Conservation (phyloP, 2,329 filamentous ascomycete species). For the Cordyceps javanica region DNA sequence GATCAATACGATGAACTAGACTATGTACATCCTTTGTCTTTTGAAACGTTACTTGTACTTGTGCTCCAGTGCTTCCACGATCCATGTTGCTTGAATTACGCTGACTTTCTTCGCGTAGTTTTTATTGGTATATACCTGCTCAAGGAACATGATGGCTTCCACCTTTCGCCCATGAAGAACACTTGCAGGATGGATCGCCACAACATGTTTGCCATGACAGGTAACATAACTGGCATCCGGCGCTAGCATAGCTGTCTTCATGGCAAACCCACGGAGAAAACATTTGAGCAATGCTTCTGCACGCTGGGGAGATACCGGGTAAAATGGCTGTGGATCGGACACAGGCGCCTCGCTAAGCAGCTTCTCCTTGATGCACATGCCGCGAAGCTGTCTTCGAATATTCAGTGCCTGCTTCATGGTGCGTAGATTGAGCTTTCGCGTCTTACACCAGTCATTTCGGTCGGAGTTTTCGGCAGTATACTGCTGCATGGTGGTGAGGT, state of each 20-base stretch:
- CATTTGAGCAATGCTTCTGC: constrained; percentile 52
- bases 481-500: constrained; percentile 56
- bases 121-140: constrained; percentile 60
- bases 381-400: constrained; percentile 55
- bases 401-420: constrained; percentile 59
- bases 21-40: background rate
- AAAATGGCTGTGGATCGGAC: constrained; percentile 50
- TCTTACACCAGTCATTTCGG: constrained; percentile 51
- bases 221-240: constrained; percentile 58
- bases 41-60: constrained; percentile 17
- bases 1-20: too few species aligned
- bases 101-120: constrained; percentile 63
- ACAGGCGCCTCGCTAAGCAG: constrained; percentile 41
- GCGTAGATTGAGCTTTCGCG: constrained; percentile 49
- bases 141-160: constrained; percentile 63
- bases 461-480: constrained; percentile 52
- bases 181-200: constrained; percentile 58
- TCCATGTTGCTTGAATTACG: constrained; percentile 54
- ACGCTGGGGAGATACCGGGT: constrained; percentile 46
- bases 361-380: constrained; percentile 47
- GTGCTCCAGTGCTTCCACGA: constrained; percentile 42
- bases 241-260: constrained; percentile 54
- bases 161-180: constrained; percentile 56
- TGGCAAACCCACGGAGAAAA: constrained; percentile 56
- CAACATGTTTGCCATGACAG: constrained; percentile 51